Percentiles rank a stretch among this genome's conserved stretches.
Conservation (phyloP, 73 alveolate species). For the Breviolum minutum region DNA sequence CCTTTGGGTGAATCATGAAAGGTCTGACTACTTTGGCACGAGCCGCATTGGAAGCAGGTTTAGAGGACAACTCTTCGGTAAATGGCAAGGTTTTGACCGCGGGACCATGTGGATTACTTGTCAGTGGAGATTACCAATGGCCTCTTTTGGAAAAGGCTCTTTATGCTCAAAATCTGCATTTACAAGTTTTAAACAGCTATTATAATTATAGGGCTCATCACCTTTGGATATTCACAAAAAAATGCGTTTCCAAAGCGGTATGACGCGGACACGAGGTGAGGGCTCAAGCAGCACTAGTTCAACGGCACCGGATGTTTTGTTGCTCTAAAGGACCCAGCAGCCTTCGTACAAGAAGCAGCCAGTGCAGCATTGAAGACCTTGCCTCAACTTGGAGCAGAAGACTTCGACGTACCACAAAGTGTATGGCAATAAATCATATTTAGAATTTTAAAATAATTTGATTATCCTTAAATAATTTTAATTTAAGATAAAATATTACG, state of each 20-base stretch:
- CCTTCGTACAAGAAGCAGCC: conserved; percentile 40
- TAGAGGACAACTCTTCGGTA: neutral
- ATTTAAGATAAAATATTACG: neutral
- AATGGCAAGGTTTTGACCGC: too few species aligned
- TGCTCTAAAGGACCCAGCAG: conserved; percentile 28
- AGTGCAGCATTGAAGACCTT: neutral
- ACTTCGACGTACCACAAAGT: conserved; percentile 83
- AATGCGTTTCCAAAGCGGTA: too few species aligned
- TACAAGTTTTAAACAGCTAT: too few species aligned
- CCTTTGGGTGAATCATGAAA: neutral
- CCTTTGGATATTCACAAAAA: too few species aligned
- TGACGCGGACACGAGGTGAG: too few species aligned
- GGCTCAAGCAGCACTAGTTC: too few species aligned
- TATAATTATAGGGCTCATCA: too few species aligned
- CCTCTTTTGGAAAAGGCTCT: too few species aligned
- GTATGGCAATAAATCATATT: neutral
- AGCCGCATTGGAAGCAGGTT: conserved; percentile 27
- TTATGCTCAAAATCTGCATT: too few species aligned
- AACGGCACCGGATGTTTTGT: too few species aligned
- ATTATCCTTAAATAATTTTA: neutral
- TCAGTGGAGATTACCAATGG: too few species aligned
- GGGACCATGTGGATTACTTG: too few species aligned
- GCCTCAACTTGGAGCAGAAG: conserved; percentile 83
- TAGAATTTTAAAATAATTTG: neutral
- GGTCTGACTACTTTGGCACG: conserved; percentile 86